Base-by-base conservation (phyloP, 441 rosid genomes). In the Manihot esculenta region DNA sequence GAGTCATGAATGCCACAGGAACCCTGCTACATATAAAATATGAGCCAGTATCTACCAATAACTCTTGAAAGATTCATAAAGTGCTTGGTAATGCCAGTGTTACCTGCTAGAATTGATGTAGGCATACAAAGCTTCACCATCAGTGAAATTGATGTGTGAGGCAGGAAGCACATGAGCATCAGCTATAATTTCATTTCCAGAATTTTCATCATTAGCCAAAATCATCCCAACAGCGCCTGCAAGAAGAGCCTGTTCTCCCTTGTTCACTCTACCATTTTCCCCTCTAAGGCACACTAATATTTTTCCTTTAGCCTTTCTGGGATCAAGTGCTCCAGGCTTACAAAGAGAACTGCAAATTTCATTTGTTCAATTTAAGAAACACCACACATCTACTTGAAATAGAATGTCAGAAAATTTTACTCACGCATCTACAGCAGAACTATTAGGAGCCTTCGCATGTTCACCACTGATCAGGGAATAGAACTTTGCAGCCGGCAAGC, bases 211-310 rank as follows among this genome's bases (percentile, higher is more conserved):
- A 64, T 86, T 88, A 35, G 76, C 80, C 17, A 89, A 80, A 50
- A 89, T 80, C 86, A 89, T 81, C 67, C 89, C 93, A 3, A 64
- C 89, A 0, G 86, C 95, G 3, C 93, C 87, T 0, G 88, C 91
- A 58, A 33, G 41, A 38, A 74, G 72, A 18, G 85, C 92, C 42
- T 80, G 78, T n/a, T 64, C 48, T 2, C 95, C 91, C 71, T 86
- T 88, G 11, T 81, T 85, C 5, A 84, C 79, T 72, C 92, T 81
- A 1, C 74, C 83, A 9, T 8, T 76, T 0, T 62, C 79, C 0
- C 91, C 89, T 49, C 87, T 71, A 3, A 84, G 79, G 69, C 93
- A 88, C 0, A 73, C 83, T 72, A 85, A 30, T 62, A 88, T 88
- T 68, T 85, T 88, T 49, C 87, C 93, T 63, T 75, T 80, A 17